Percentiles rank a stretch among this genome's conserved stretches.
phyloP scores from a whole-genome alignment of 169 alveolate genomes.

The Cryptosporidium ubiquitum region DNA sequence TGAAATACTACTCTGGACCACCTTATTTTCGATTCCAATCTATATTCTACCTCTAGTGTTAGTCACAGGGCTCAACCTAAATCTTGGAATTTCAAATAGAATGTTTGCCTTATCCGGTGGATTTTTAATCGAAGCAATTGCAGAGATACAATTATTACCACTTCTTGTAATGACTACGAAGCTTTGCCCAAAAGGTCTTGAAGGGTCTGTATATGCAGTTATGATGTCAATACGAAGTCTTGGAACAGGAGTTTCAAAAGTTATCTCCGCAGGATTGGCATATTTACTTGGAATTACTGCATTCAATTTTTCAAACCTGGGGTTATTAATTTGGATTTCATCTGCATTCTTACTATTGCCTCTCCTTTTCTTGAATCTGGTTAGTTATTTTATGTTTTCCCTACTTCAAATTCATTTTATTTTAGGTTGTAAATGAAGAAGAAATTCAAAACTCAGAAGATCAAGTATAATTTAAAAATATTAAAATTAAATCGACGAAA shows the following conservation, averaged over 20 bases:
- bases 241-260: conserved; percentile 90
- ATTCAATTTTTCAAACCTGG: conserved; percentile 87
- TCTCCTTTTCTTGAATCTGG: conserved; percentile 78
- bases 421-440: conserved; percentile 70
- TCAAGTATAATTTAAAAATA: conserved; percentile 18
- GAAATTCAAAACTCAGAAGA: conserved; percentile 24
- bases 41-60: conserved; percentile 85
- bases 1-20: conserved; percentile 88
- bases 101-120: conserved; percentile 91
- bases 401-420: not conserved
- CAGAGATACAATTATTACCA: conserved; percentile 92
- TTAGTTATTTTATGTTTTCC: not conserved
- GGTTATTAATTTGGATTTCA: conserved; percentile 89
- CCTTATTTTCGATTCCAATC: conserved; percentile 86
- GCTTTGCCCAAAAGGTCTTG: conserved; percentile 95
- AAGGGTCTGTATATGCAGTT: conserved; percentile 95
- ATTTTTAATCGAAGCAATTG: conserved; percentile 91
- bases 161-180: conserved; percentile 92
- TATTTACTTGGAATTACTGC: conserved; percentile 89
- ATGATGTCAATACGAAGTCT: conserved; percentile 92
- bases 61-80: conserved; percentile 87
- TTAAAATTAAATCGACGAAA: not conserved
- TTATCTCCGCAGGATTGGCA: conserved; percentile 91
- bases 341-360: conserved; percentile 85
- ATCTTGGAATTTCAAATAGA: conserved; percentile 89